Conservation (phyloP, 495 filamentous ascomycete genomes). For the Aspergillus panamensis region DNA sequence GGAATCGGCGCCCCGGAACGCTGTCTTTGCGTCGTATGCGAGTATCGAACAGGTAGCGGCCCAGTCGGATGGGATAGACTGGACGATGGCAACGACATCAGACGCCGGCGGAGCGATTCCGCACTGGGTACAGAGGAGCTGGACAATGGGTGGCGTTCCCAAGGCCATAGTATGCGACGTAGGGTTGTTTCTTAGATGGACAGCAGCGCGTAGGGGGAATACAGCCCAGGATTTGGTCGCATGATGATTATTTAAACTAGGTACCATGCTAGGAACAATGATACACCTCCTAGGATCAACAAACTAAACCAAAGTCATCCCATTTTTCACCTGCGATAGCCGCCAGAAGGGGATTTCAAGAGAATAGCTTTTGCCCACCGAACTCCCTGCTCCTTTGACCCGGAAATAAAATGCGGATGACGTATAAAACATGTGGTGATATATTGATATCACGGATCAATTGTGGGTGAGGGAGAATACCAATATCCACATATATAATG, state of each 20-base stretch:
- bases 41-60: conserved; percentile 57
- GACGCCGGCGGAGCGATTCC: conserved; percentile 66
- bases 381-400: conserved; percentile 15
- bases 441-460: conserved; percentile 11
- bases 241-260: neutral
- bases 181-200: conserved; percentile 63
- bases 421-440: conserved; percentile 11
- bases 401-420: conserved; percentile 19
- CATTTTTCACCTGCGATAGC: neutral
- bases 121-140: conserved; percentile 57
- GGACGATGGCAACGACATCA: conserved; percentile 69
- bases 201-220: conserved; percentile 33
- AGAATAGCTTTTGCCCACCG: conserved; percentile 16
- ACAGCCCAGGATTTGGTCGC: neutral
- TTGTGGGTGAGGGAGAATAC: conserved; percentile 7
- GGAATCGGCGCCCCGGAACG: conserved; percentile 32
- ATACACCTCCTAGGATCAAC: conserved; percentile 3
- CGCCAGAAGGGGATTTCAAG: neutral
- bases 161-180: conserved; percentile 69
- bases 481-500: conserved; percentile 10
- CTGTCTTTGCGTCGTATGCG: conserved; percentile 53
- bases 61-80: conserved; percentile 46
- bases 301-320: neutral
- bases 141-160: conserved; percentile 56
- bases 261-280: neutral